Evolutionary conservation across 2,329 filamentous ascomycete species (phyloP), one percentile per base, ranked within the genome.

Genomic region (Trichoderma cornu-damae): DNA sequence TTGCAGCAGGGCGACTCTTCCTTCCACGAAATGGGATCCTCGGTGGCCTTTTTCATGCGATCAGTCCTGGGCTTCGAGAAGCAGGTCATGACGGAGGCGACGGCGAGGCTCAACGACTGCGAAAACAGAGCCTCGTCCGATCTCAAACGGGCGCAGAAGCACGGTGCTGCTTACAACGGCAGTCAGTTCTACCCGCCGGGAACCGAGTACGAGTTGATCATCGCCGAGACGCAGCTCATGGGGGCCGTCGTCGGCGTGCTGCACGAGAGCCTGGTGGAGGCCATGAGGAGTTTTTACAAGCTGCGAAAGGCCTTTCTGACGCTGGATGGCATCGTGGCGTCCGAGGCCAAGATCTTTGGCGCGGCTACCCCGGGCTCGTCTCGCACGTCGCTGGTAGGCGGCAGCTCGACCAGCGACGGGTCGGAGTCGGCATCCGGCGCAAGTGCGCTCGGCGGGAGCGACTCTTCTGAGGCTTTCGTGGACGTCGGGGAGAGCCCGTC

Each of bases 61-160:
- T 91, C 92, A 16, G 87, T 94, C 2, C 76, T 97, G 1, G 92
- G 92, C 2, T 94, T 96, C 66, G 94, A 97, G 73, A 92, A 95
- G 71, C 86, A 94, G 3, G 80, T 95, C 63, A 94, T 97, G 87
- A 84, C 84, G 57, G 85, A 95, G 75, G 90, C 94, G 20, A 83
- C 84, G 12, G 80, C 84, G 24, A 81, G 84, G 48, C 79, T 99
- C 24, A 80, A 79, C 50, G 84, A 88, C 43, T 90, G 90, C 57
- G 93, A 97, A 73, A 84, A 81, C 28, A 80, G 82, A 52, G 88
- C 92, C 3, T 87, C 84, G 76, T 81, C 84, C 51, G 89, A 95
- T 63, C 86, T 90, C 71, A 85, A 87, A 66, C 84, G 83, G 68
- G 88, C 89, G 1, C 82, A 90, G 66, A 86, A 84, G 63, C 84